phyloP scores from a whole-genome alignment of 306 rosid species.

The Dalbergia cochinchinensis region DNA sequence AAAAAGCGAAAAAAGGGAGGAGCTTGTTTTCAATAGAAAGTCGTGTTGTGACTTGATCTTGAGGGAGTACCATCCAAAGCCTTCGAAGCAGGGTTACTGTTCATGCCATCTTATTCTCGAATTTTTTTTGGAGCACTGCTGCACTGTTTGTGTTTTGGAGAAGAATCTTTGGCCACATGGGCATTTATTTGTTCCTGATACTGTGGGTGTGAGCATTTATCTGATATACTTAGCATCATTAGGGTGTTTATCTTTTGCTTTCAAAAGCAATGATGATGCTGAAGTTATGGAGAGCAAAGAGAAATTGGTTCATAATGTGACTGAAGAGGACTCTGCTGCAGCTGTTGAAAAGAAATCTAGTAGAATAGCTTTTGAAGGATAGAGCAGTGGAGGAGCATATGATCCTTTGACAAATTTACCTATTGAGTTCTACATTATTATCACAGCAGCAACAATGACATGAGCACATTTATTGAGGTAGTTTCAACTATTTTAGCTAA shows the following conservation, averaged over 20 bases:
- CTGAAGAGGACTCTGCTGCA: constrained; percentile 45
- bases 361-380: constrained; percentile 54
- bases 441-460: constrained; percentile 86
- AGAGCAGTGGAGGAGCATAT: constrained; percentile 58
- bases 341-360: constrained; percentile 56
- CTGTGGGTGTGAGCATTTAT: too few relatives aligned
- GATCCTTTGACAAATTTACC: constrained; percentile 80
- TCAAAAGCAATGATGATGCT: constrained; percentile 49
- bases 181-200: too few relatives aligned
- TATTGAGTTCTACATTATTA: constrained; percentile 94
- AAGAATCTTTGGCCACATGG: too few relatives aligned
- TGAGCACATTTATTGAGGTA: constrained; percentile 94
- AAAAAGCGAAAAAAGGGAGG: too few relatives aligned
- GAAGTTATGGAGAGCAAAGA: constrained; percentile 47
- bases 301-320: constrained; percentile 43
- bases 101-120: too few relatives aligned
- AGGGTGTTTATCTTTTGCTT: constrained; percentile 6
- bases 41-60: too few relatives aligned
- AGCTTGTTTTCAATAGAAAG: too few relatives aligned
- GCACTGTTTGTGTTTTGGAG: too few relatives aligned
- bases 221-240: too few relatives aligned
- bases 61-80: too few relatives aligned
- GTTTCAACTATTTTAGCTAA: constrained; percentile 22
- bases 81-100: too few relatives aligned
- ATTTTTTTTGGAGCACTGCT: too few relatives aligned